Evolutionary conservation across 768 basidiomycete species (phyloP).

Genomic region (Tulasnella sp.): DNA sequence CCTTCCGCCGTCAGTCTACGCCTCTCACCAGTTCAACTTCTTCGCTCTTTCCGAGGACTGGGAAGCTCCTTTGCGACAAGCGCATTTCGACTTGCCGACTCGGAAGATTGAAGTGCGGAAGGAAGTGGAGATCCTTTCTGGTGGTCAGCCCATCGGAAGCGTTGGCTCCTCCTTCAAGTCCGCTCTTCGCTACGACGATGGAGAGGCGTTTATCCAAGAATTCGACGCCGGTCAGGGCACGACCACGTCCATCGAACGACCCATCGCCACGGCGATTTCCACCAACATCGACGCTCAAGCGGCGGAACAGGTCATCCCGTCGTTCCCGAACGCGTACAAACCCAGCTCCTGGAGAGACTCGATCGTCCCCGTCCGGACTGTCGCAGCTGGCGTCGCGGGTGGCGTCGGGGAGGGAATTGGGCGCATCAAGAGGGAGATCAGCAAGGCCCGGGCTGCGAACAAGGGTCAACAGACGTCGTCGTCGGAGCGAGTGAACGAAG

Average conservation of each 20-base stretch:
- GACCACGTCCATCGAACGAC: conserved; percentile 54
- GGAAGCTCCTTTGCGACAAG: conserved; percentile 58
- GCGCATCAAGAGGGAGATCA: conserved; percentile 39
- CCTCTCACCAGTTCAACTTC: conserved; percentile 78
- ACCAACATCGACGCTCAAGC: conserved; percentile 41
- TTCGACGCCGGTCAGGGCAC: conserved; percentile 2
- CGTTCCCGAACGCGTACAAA: conserved; percentile 55
- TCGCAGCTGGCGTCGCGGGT: conserved; percentile 39
- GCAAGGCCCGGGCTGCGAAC: conserved; percentile 22
- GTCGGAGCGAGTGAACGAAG: not conserved
- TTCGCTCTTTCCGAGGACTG: conserved; percentile 48
- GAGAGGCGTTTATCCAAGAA: not conserved
- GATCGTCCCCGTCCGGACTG: conserved; percentile 19
- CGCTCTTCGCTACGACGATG: not conserved
- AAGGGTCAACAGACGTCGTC: not conserved
- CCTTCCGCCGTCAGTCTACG: conserved; percentile 67
- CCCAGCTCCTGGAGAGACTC: conserved; percentile 8
- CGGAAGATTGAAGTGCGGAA: conserved; percentile 57
- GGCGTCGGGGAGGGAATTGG: conserved; percentile 52
- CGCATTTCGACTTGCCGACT: conserved; percentile 46
- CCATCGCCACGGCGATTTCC: conserved; percentile 60
- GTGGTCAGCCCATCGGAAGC: not conserved
- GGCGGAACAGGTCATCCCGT: conserved; percentile 46
- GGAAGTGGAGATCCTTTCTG: conserved; percentile 44
- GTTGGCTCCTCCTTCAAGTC: not conserved